These are phyloP conservation scores for Barnettozyma siamensis DNA, from an alignment of 805 yeast genomes.

Conservation along the genomic window DNA sequence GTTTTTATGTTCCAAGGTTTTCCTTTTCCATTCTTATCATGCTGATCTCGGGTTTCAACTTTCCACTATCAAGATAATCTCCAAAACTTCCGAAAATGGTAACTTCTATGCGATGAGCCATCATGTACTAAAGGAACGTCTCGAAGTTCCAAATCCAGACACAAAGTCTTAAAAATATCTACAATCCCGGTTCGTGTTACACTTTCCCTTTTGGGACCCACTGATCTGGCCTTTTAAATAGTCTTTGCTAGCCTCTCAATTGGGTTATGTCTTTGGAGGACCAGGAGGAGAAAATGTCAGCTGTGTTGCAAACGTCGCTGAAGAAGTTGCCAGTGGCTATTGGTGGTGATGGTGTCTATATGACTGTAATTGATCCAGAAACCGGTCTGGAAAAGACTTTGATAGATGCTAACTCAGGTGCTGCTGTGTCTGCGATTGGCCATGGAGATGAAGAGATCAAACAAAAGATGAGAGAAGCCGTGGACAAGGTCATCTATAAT, in stretches of 20 bases:
- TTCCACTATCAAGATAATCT: neutral
- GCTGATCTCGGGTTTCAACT: neutral
- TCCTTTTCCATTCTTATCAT: too few species aligned
- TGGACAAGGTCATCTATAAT: conserved; percentile 29
- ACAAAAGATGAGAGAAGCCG: conserved; percentile 30
- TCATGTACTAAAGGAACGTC: neutral
- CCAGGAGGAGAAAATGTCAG: neutral
- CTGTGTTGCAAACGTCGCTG: neutral
- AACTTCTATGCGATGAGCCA: neutral
- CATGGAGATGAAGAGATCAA: conserved; percentile 33
- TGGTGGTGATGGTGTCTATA: neutral
- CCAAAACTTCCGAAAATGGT: neutral
- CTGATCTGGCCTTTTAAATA: too few species aligned
- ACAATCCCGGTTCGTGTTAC: too few species aligned
- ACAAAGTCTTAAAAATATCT: too few species aligned
- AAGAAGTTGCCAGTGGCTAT: neutral
- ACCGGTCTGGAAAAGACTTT: neutral
- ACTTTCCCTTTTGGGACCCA: too few species aligned
- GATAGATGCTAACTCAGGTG: conserved; percentile 35
- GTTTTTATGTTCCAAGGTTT: too few species aligned
- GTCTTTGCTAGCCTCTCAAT: too few species aligned
- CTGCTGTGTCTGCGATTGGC: conserved; percentile 40
- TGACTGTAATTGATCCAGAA: neutral
- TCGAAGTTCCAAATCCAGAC: neutral
- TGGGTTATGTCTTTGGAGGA: too few species aligned